Evolutionary conservation across 2,329 filamentous ascomycete genomes (phyloP).

Genomic region (Acephala macrosclerotiorum): DNA sequence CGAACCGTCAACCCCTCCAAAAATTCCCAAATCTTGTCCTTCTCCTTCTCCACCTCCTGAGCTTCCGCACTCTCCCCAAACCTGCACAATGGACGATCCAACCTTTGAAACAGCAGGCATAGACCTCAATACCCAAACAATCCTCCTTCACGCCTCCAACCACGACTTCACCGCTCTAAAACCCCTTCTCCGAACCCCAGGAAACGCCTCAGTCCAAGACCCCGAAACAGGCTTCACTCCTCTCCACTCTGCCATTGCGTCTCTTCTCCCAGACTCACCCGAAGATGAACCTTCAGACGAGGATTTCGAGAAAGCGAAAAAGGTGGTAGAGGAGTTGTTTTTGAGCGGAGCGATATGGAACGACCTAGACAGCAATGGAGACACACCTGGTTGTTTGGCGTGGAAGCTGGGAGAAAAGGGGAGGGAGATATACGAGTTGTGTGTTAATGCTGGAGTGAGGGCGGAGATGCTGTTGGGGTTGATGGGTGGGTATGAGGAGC

Average conservation of each 20-base stretch:
- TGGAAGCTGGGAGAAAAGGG: constrained; percentile 69
- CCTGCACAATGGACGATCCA: constrained; percentile 43
- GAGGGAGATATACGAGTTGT: constrained; percentile 76
- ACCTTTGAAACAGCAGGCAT: constrained; percentile 33
- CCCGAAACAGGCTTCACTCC: constrained; percentile 85
- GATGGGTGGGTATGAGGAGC: constrained; percentile 80
- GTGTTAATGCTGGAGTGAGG: constrained; percentile 88
- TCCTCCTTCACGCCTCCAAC: constrained; percentile 70
- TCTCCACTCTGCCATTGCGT: constrained; percentile 88
- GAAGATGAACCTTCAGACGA: constrained; percentile 37
- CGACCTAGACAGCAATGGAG: constrained; percentile 83
- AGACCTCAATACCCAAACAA: constrained; percentile 55
- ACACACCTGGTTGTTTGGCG: constrained; percentile 92
- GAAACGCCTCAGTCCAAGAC: constrained; percentile 80
- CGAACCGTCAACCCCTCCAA: constrained; percentile 9
- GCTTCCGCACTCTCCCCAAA: background rate
- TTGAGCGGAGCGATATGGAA: constrained; percentile 97
- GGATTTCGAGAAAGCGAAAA: constrained; percentile 66
- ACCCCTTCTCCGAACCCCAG: constrained; percentile 42
- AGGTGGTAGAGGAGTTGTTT: constrained; percentile 78
- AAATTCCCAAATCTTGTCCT: background rate
- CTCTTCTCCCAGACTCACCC: constrained; percentile 61
- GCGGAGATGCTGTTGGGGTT: constrained; percentile 87
- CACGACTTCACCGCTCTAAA: constrained; percentile 53
- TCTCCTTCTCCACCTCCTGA: background rate